Base-by-base conservation (phyloP, 1,284 basidiomycete species). In the Ustilago shanxiensis region DNA sequence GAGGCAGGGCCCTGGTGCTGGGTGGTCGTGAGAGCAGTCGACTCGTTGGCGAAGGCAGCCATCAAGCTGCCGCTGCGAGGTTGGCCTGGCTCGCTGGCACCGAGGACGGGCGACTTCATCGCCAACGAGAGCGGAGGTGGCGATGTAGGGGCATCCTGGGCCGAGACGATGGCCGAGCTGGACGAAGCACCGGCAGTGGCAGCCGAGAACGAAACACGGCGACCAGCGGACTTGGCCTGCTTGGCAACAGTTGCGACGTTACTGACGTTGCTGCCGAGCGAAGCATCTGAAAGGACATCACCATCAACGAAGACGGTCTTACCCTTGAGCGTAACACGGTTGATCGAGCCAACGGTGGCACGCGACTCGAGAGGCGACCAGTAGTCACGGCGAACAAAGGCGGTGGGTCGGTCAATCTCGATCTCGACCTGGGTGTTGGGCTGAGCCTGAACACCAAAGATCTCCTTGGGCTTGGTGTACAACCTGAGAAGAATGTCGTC, bases 271-370 rank as follows among this genome's bases (percentile, higher is more conserved):
- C 91, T 91, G 53, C 95, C 96, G 47, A 89, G 85, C 0, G 90
- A 88, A 61, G 88, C 83, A 67, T 91, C 88, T 53, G 91, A 91
- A 66, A 93, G 88, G 11, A 89, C 83, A 56, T 84, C 88, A n/a
- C 96, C 96, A 82, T 99, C 97, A 18, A 99, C 89, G 88, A 93
- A 95, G 37, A 92, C 90, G 1, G 95, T 98, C 85, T 93, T 92
- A n/a, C 92, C 93, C 80, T 96, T 92, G 69, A 98, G 89, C 59
- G 95, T 91, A 22, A 99, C 95, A 68, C 97, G 91, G 87, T 98
- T 95, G 37, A 98, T 90, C 31, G 90, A 89, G 33, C 95, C 96
- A 8, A 90, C 88, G 24, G 94, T 89, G 1, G 88, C 86, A 49
- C 88, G 90, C 49, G 90, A 89, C 35, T 91, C 90, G 37, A 98